Evolutionary conservation across 441 rosid species (phyloP).

Genomic region (Populus trichocarpa): DNA sequence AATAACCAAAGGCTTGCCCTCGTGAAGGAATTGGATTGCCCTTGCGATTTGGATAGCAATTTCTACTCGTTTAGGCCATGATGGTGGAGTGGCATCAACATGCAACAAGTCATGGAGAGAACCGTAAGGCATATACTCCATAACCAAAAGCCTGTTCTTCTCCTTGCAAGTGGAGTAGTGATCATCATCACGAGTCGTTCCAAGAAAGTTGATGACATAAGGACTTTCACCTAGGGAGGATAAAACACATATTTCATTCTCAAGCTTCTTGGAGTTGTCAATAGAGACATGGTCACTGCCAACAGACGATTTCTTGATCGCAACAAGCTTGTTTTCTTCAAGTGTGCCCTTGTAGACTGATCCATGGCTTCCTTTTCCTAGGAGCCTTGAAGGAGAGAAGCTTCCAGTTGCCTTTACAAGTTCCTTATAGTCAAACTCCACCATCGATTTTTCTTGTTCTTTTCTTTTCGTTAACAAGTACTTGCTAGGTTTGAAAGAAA

Average conservation of each 20-base stretch:
- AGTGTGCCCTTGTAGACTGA: constrained; percentile 41
- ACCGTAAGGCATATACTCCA: constrained; percentile 73
- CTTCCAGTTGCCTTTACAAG: constrained; percentile 47
- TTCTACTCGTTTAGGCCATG: constrained; percentile 56
- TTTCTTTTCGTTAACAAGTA: not conserved
- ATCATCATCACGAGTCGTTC: constrained; percentile 16
- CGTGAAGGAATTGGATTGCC: constrained; percentile 58
- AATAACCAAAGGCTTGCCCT: constrained; percentile 31
- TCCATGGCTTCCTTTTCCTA: constrained; percentile 86
- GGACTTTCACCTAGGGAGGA: constrained; percentile 45
- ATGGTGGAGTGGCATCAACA: constrained; percentile 24
- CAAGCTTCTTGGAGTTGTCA: constrained; percentile 48
- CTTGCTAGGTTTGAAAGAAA: not conserved
- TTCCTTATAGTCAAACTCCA: constrained; percentile 47
- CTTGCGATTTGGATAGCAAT: constrained; percentile 52
- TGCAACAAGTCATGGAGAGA: constrained; percentile 55
- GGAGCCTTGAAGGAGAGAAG: constrained; percentile 50
- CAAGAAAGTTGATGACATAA: constrained; percentile 42
- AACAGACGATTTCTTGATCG: constrained; percentile 50
- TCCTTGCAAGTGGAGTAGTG: not conserved
- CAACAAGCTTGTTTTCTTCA: constrained; percentile 30
- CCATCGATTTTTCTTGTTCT: constrained; percentile 18
- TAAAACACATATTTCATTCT: constrained; percentile 47
- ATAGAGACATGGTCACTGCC: constrained; percentile 12
- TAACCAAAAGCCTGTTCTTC: constrained; percentile 38